Percentiles rank a stretch among this genome's conserved stretches.
Evolutionary conservation across 129 eudicot genomes (phyloP).

Genomic region (Flaveria brownii): DNA sequence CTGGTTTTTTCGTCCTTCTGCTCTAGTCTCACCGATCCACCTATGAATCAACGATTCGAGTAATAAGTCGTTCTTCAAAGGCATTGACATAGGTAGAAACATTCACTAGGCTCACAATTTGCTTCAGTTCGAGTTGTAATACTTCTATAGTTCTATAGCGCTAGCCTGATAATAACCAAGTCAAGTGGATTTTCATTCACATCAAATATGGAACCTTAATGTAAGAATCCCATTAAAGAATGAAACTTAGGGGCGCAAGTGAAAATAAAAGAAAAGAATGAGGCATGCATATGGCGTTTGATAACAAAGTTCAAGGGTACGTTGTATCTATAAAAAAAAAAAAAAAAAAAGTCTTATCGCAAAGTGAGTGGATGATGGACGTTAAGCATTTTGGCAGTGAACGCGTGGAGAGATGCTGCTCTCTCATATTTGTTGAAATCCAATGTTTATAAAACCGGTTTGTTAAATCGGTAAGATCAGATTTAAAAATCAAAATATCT

Average conservation of each 20-base stretch:
- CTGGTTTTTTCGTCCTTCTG: no score
- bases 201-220: background rate
- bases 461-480: no score
- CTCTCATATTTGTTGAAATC: background rate
- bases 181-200: background rate
- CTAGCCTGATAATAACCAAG: no score
- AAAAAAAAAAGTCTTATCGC: background rate
- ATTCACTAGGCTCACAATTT: background rate
- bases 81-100: background rate
- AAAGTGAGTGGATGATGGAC: background rate
- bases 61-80: no score
- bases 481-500: no score
- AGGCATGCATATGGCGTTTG: background rate
- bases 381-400: background rate
- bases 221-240: background rate
- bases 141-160: no score
- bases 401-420: background rate
- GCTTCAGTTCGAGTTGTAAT: no score
- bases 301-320: background rate
- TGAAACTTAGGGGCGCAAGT: background rate
- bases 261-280: background rate
- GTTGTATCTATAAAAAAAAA: background rate
- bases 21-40: no score
- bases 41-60: no score
- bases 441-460: no score